These are phyloP conservation scores for Perkinsus olseni DNA, from an alignment of 169 alveolate genomes.

Conservation along the genomic window DNA sequence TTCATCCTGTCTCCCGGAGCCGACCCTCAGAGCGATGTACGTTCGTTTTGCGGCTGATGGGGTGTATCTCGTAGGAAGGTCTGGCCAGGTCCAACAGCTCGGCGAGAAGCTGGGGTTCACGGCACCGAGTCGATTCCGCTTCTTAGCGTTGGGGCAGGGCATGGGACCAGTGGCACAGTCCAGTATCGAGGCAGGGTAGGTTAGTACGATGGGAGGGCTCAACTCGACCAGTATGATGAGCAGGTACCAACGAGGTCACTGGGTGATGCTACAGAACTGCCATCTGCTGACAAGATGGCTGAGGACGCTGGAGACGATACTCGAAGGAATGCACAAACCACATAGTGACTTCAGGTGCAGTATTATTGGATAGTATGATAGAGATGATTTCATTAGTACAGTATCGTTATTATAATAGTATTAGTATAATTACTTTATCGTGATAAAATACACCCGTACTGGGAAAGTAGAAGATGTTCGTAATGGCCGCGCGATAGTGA, in stretches of 20 bases:
- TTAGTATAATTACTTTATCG: no score
- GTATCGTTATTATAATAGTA: no score
- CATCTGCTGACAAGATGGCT: constrained; percentile 83
- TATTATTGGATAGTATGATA: no score
- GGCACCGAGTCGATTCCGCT: constrained; percentile 54
- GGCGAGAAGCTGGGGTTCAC: not conserved
- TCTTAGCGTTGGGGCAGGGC: constrained; percentile 85
- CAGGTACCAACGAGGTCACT: constrained; percentile 60
- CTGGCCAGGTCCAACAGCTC: not conserved
- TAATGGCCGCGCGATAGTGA: no score
- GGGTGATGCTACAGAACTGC: constrained; percentile 87
- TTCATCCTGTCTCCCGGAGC: constrained; percentile 89
- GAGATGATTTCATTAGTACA: no score
- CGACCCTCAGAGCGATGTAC: constrained; percentile 68
- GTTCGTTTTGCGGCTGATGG: not conserved
- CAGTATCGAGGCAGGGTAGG: constrained; percentile 61
- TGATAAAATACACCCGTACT: no score
- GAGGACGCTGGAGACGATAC: constrained; percentile 71
- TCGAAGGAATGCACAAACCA: constrained; percentile 72
- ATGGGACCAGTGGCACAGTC: constrained; percentile 76
- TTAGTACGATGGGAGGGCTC: not conserved
- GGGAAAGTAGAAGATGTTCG: no score
- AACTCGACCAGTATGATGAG: not conserved
- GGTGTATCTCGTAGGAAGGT: not conserved
- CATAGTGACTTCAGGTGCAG: constrained; percentile 75